Percentiles rank a stretch among this genome's conserved stretches.
phyloP scores from a whole-genome alignment of 2,329 filamentous ascomycete genomes.

The Aspergillus flavus region DNA sequence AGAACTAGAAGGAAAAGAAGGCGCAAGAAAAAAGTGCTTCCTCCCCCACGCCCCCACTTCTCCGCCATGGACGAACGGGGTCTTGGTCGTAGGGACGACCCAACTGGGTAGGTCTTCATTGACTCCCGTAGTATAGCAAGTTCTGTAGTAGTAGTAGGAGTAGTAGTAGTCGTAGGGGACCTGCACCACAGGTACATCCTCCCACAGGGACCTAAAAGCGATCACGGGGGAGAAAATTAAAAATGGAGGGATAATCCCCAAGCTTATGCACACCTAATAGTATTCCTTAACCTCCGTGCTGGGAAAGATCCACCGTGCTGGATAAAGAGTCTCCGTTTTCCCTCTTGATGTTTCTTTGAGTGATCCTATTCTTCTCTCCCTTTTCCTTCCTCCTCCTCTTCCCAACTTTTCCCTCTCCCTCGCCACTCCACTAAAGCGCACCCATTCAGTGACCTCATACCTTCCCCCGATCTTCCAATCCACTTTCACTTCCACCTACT shows the following conservation, averaged over 20 bases:
- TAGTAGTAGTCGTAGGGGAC: background rate
- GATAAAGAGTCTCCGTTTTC: conserved; percentile 27
- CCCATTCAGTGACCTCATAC: conserved; percentile 20
- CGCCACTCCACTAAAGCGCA: conserved; percentile 11
- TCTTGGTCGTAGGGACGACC: conserved; percentile 1
- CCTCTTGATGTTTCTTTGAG: conserved; percentile 7
- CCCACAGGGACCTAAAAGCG: background rate
- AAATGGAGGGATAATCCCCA: conserved; percentile 5
- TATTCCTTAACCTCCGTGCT: conserved; percentile 14
- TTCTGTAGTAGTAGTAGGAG: background rate
- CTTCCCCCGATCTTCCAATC: conserved; percentile 6
- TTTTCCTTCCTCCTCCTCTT: conserved; percentile 14
- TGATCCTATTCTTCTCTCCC: conserved; percentile 18
- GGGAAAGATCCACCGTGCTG: conserved; percentile 23
- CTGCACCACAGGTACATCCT: background rate
- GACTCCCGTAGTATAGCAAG: background rate
- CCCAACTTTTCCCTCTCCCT: conserved; percentile 18
- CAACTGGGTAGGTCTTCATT: background rate
- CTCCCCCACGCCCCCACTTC: conserved; percentile 32
- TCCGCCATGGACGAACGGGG: conserved; percentile 27
- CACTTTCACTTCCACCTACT: conserved; percentile 11
- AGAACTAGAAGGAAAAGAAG: conserved; percentile 11
- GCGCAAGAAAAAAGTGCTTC: conserved; percentile 5
- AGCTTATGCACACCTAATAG: conserved; percentile 12
- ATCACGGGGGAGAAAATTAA: conserved; percentile 5